Evolutionary conservation across 169 alveolate genomes (phyloP), one percentile per base, ranked within the genome.

Genomic region (Plasmodium relictum): DNA sequence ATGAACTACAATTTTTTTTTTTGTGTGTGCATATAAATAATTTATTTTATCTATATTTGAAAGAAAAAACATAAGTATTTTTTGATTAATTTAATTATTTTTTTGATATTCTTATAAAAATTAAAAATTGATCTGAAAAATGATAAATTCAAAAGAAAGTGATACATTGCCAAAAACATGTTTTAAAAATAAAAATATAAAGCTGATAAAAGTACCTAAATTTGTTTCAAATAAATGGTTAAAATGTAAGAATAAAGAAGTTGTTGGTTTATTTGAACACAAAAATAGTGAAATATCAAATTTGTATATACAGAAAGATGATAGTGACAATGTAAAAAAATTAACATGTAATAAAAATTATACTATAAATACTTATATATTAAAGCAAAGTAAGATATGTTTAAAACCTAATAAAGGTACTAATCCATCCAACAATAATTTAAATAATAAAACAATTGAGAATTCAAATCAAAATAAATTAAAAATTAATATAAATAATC

Each of bases 221-320:
- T 80, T 80, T 80, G 90, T 80, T 65, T 66, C 90, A 31, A 80
- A 50, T 80, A 66, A 66, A 66, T 80, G 90, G 90, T 74, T 80
- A 10, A 39, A 80, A 50, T 52, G 41, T 42, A 80, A 80, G n/a
- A 16, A 80, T 80, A 80, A 65, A 66, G 90, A 80, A 52, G 68
- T 80, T 80, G 90, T 80, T 7, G 90, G 90, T 39, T 80, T 80
- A 42, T 44, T 80, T 50, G 90, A 68, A 24, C 59, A 54, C 52
- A 80, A 80, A 31, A 52, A 52, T 52, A 58, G 10, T 44, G 90
- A 80, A 9, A 80, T 80, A 16, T 50, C 83, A 6, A 42, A 65
- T 16, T 58, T 80, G 58, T 80, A 80, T 41, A 20, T 80, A 18
- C 90, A 80, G 90, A 80, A 80, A 45, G 90, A 80, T 48, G 58